Evolutionary conservation across 768 basidiomycete species (phyloP).

Genomic region (Lactarius akahatsu): DNA sequence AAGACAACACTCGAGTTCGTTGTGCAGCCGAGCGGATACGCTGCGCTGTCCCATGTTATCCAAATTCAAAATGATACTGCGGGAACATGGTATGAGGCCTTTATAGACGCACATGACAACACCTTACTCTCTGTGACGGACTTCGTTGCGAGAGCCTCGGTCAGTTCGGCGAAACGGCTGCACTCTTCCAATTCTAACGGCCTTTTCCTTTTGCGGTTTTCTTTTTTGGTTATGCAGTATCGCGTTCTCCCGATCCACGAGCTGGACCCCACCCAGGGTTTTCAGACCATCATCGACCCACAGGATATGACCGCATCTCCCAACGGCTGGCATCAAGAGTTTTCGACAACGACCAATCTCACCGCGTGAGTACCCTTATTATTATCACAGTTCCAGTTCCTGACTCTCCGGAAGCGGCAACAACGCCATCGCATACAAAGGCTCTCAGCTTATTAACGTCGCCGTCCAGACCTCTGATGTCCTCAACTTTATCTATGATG

Average conservation of each 20-base stretch:
- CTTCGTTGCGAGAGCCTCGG: conserved; percentile 48
- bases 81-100: conserved; percentile 56
- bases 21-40: conserved; percentile 40
- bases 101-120: conserved; percentile 56
- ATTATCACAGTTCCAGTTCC: background rate
- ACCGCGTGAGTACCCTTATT: conserved; percentile 28
- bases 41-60: conserved; percentile 43
- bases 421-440: conserved; percentile 40
- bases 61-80: conserved; percentile 44
- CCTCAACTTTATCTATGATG: conserved; percentile 43
- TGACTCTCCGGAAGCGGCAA: conserved; percentile 35
- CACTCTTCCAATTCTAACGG: background rate
- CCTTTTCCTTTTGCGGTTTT: conserved; percentile 25
- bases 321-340: conserved; percentile 53
- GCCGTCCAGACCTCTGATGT: conserved; percentile 41
- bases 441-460: conserved; percentile 25
- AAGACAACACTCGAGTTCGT: conserved; percentile 44
- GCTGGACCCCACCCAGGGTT: conserved; percentile 51
- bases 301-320: conserved; percentile 57
- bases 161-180: conserved; percentile 31
- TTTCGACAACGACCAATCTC: conserved; percentile 37
- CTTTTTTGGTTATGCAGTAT: conserved; percentile 36
- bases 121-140: conserved; percentile 52
- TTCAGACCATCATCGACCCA: conserved; percentile 51
- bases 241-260: conserved; percentile 45